Percentiles rank a stretch among this genome's conserved stretches.
Evolutionary conservation across 2,329 filamentous ascomycete species (phyloP).

Genomic region (Cyanodermella asteris): DNA sequence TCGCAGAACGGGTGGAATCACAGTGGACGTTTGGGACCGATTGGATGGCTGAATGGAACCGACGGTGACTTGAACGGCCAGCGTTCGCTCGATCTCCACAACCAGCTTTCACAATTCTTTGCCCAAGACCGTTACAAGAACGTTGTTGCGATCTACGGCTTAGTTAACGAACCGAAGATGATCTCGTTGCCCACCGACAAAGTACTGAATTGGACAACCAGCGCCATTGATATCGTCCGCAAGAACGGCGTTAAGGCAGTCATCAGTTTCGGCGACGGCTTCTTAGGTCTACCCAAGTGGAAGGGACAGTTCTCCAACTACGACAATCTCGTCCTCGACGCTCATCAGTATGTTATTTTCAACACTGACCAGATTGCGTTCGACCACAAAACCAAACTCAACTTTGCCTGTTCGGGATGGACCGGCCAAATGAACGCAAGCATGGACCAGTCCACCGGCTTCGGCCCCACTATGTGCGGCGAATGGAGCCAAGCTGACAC

Average conservation of each 20-base stretch:
- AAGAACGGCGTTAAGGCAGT: conserved; percentile 51
- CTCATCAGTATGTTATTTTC: conserved; percentile 97
- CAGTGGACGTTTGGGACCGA: conserved; percentile 58
- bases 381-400: conserved; percentile 62
- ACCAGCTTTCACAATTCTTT: conserved; percentile 77
- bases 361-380: conserved; percentile 69
- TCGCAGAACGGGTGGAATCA: conserved; percentile 98
- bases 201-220: conserved; percentile 60
- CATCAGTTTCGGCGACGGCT: conserved; percentile 82
- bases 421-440: conserved; percentile 52
- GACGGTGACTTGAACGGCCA: conserved; percentile 58
- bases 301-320: conserved; percentile 55
- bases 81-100: conserved; percentile 67
- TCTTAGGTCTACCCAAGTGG: conserved; percentile 81
- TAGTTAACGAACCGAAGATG: conserved; percentile 90
- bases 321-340: conserved; percentile 66
- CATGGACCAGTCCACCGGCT: conserved; percentile 51
- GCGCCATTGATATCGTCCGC: conserved; percentile 51
- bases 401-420: conserved; percentile 78
- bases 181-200: conserved; percentile 38
- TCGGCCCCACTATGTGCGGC: conserved; percentile 81
- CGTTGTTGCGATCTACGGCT: conserved; percentile 75
- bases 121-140: conserved; percentile 83
- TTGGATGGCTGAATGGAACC: conserved; percentile 81
- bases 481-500: conserved; percentile 98